Evolutionary conservation across 2,329 filamentous ascomycete genomes (phyloP), one percentile per base, ranked within the genome.

Genomic region (Aureobasidium sp.): DNA sequence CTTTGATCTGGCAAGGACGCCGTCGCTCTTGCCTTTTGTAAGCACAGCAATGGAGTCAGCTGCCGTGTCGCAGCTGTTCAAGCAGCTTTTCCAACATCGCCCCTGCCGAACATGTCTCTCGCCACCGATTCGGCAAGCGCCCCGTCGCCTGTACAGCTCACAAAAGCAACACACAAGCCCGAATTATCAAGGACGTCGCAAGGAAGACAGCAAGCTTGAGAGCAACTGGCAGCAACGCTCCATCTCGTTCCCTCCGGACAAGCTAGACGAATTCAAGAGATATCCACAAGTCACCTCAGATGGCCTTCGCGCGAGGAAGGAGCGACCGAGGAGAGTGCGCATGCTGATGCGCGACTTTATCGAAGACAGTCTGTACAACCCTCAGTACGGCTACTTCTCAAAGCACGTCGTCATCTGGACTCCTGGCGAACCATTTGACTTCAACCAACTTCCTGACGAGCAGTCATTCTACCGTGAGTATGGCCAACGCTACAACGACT

Each of bases 341-440:
- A 99, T 99, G 94, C 78, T 97, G 71, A 89, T 95, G 73, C 84
- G 95, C 67, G 95, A 99, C 80, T 99, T 99, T 72, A 94, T 99
- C 72, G 94, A 99, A 75, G 92, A 97, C 77, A 94, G 90, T 72
- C 78, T 97, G 15, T 97, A 97, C 74, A 97, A 97, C 72, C 91
- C 91, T 0, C 82, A 90, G 68, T 97, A 97, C 72, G 92, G 93
- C 68, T 97, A 97, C 79, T 97, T 97, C 76, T 92, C 91, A 60
- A 96, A 96, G 71, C 91, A 96, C 73, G 93, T 90, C 70, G 91
- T 95, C 72, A 97, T 99, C 75, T 99, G 99, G 79, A 90, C 86
- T 37, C 91, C 93, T 12, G 91, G 91, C 62, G 87, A 92, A 66
- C 91, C 94, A 4, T 99, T 99, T 77, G 81, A 94, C 71, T 99